Evolutionary conservation across 192 early-diverging fungal species (phyloP), one percentile per base, ranked within the genome.

Genomic region (Backusella morwellensis): DNA sequence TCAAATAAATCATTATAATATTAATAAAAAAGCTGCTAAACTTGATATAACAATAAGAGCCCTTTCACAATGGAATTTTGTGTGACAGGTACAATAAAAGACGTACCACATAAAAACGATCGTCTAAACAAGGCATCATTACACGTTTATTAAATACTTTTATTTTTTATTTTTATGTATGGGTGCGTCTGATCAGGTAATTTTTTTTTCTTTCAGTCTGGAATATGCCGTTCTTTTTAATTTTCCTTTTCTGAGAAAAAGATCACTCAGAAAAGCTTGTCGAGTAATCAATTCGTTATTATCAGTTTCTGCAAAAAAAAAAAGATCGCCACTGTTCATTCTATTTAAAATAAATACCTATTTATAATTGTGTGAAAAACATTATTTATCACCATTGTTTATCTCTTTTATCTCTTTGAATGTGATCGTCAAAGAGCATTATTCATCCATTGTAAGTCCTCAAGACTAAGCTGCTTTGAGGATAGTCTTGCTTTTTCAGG

Each of bases 31-130:
- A 23, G 21, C n/a, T 23, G 23, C 54, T 59, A 59, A 59, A 19
- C 54, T 59, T 59, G 21, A 59, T 59, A 59, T 59, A 59, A 59
- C 54, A 59, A 59, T 59, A 59, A 50, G 54, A 59, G 54, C 54
- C 54, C 54, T 59, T 59, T 26, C 54, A 59, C 54, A 59, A 59
- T 59, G 23, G 54, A 23, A 59, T 8, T 59, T 26, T 59, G 54
- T 59, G 54, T 12, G 15, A 59, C 54, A 59, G 23, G 21, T 59
- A 59, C 54, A 59, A 59, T 59, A 59, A 59, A 23, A 59, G 23
- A 21, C 8, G 54, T 59, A 59, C 54, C n/a, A 59, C 54, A 59
- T 59, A 59, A 12, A 59, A 59, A 23, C n/a, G 12, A 4, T 59
- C 8, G 11, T 59, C 54, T 59, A 59, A 59, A 59, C 54, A 19